Conservation (phyloP, 192 early-diverging fungal species). For the Spinellus fusiger region DNA sequence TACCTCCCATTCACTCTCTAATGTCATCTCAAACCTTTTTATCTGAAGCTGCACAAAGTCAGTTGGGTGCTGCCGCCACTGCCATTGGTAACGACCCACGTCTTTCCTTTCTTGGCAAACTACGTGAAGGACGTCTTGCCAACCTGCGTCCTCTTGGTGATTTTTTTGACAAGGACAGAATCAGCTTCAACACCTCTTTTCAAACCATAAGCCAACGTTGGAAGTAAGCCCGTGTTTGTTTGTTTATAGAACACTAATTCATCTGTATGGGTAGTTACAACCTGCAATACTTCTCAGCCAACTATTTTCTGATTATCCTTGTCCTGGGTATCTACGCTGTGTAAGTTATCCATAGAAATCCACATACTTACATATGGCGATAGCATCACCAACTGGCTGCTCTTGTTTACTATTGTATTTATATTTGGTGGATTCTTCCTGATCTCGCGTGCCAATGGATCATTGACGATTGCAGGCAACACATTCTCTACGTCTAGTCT, state of each 20-base stretch:
- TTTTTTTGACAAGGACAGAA: constrained; percentile 53
- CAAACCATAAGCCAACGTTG: constrained; percentile 27
- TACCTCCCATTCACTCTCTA: neutral
- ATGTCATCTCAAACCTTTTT: neutral
- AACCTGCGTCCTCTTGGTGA: constrained; percentile 43
- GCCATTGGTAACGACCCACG: constrained; percentile 28
- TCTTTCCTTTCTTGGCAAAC: constrained; percentile 40
- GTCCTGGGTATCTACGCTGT: constrained; percentile 49
- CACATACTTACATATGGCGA: neutral
- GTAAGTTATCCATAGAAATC: constrained; percentile 25
- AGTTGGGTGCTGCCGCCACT: constrained; percentile 12
- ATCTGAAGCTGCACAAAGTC: neutral
- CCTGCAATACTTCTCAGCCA: constrained; percentile 51
- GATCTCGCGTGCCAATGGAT: constrained; percentile 39
- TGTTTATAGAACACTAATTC: neutral
- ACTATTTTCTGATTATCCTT: constrained; percentile 53
- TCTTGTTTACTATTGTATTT: constrained; percentile 46
- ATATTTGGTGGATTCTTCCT: constrained; percentile 41
- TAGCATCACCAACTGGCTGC: constrained; percentile 45
- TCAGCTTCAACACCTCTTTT: constrained; percentile 39
- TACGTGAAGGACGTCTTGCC: constrained; percentile 45
- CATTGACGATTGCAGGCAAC: constrained; percentile 31
- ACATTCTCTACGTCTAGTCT: constrained; percentile 35
- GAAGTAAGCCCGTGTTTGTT: constrained; percentile 18
- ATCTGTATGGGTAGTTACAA: constrained; percentile 39